Conservation (phyloP, 2,329 filamentous ascomycete species). For the Byssochlamys sp. region DNA sequence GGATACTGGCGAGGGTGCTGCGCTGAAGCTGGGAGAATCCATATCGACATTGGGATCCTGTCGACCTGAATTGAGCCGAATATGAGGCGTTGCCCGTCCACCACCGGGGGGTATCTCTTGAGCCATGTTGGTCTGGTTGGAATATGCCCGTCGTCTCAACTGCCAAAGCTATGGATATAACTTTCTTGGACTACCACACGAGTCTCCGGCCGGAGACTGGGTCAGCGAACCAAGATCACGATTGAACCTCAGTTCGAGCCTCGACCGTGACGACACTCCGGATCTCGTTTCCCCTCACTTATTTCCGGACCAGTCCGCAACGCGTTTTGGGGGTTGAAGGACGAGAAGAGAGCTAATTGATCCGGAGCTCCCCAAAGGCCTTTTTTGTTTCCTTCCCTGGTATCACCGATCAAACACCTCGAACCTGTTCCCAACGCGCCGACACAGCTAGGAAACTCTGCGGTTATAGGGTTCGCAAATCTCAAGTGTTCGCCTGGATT, state of each 20-base stretch:
- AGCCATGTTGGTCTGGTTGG: neutral
- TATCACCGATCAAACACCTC: neutral
- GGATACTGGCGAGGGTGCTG: slow-evolving; percentile 13
- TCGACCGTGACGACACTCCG: slow-evolving; percentile 1
- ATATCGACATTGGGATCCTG: slow-evolving; percentile 42
- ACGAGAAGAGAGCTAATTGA: neutral
- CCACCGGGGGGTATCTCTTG: slow-evolving; percentile 2
- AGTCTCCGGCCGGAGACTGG: slow-evolving; percentile 1
- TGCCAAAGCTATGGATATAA: neutral
- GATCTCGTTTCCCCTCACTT: neutral
- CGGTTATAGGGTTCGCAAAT: neutral
- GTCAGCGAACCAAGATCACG: slow-evolving; percentile 9
- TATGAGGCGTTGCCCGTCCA: slow-evolving; percentile 42
- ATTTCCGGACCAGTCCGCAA: slow-evolving; percentile 1
- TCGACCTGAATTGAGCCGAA: slow-evolving; percentile 54
- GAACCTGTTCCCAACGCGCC: neutral
- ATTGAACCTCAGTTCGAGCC: slow-evolving; percentile 9
- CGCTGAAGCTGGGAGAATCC: slow-evolving; percentile 15
- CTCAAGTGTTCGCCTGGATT: too few relatives aligned
- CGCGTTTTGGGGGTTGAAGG: neutral
- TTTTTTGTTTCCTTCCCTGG: neutral
- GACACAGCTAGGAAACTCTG: neutral
- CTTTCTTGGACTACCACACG: neutral
- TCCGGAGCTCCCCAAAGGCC: neutral
- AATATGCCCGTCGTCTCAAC: neutral